These are phyloP conservation scores for Rhypophila decipiens DNA, from an alignment of 495 filamentous ascomycete genomes.

Conservation along the genomic window DNA sequence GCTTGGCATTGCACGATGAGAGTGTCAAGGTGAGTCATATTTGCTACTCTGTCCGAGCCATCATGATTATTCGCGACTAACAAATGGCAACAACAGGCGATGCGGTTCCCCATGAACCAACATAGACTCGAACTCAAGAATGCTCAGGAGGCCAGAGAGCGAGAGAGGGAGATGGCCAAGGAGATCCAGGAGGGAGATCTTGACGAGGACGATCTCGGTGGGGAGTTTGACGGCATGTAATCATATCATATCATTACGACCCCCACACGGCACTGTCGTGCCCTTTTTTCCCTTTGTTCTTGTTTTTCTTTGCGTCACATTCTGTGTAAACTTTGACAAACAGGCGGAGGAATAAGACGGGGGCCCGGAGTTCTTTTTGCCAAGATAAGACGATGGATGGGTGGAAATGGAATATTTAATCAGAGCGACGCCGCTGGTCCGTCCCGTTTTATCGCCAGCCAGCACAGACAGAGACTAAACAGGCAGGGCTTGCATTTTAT, in stretches of 20 bases:
- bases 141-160: constrained; percentile 91
- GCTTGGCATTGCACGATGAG: constrained; percentile 87
- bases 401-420: too few species aligned
- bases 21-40: constrained; percentile 84
- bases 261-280: neutral
- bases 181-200: constrained; percentile 98
- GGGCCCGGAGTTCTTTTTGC: too few species aligned
- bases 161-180: constrained; percentile 94
- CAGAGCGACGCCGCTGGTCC: too few species aligned
- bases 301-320: constrained; percentile 6
- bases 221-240: constrained; percentile 96
- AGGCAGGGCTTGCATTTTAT: too few species aligned
- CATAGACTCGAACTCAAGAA: constrained; percentile 97
- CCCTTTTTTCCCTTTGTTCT: neutral
- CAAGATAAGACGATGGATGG: too few species aligned
- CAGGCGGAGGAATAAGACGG: neutral
- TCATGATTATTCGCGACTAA: constrained; percentile 1
- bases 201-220: constrained; percentile 94
- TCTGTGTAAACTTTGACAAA: constrained; percentile 20
- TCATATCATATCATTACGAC: neutral
- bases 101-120: constrained; percentile 99
- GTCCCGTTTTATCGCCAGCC: too few species aligned
- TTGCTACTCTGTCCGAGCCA: neutral
- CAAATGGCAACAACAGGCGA: constrained; percentile 54
- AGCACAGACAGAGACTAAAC: too few species aligned